Percentiles rank a stretch among this genome's conserved stretches.
Evolutionary conservation across 2,329 filamentous ascomycete genomes (phyloP).

Genomic region (Biscogniauxia mediterranea): DNA sequence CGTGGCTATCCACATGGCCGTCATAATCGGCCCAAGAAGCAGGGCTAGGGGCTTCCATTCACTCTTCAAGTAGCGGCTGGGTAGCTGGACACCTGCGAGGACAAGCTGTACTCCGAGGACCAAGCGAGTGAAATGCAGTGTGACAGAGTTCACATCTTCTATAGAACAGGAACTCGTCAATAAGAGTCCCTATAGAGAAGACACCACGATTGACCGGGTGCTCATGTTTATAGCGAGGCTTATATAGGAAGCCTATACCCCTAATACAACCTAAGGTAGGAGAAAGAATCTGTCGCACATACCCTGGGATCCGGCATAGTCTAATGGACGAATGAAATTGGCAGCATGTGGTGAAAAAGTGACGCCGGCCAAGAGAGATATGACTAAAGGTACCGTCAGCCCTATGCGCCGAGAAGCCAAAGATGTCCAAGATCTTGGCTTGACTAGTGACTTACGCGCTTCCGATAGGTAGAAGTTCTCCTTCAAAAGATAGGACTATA

Average conservation of each 20-base stretch:
- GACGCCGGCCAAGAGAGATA: slow-evolving; percentile 77
- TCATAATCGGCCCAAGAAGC: slow-evolving; percentile 82
- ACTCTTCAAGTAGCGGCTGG: slow-evolving; percentile 72
- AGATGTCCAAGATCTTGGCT: not conserved
- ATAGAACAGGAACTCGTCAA: not conserved
- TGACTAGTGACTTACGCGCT: slow-evolving; percentile 60
- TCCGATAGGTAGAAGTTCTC: slow-evolving; percentile 90
- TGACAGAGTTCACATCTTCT: slow-evolving; percentile 66
- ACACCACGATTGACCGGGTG: not conserved
- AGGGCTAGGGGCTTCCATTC: slow-evolving; percentile 76
- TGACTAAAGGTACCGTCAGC: slow-evolving; percentile 54
- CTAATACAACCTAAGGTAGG: not conserved
- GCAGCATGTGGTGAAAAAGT: slow-evolving; percentile 75
- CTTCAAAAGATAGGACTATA: slow-evolving; percentile 74
- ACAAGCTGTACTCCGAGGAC: slow-evolving; percentile 90
- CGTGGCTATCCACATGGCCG: slow-evolving; percentile 81
- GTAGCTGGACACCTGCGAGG: slow-evolving; percentile 82
- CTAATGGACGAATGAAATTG: slow-evolving; percentile 70
- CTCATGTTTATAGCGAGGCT: not conserved
- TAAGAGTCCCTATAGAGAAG: not conserved
- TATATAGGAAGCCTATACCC: not conserved
- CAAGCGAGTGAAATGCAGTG: slow-evolving; percentile 79
- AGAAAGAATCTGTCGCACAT: not conserved
- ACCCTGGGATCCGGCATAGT: slow-evolving; percentile 62
- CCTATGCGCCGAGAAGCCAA: not conserved